Conservation (phyloP, 495 filamentous ascomycete genomes). For the Evansstolkia leycettana region DNA sequence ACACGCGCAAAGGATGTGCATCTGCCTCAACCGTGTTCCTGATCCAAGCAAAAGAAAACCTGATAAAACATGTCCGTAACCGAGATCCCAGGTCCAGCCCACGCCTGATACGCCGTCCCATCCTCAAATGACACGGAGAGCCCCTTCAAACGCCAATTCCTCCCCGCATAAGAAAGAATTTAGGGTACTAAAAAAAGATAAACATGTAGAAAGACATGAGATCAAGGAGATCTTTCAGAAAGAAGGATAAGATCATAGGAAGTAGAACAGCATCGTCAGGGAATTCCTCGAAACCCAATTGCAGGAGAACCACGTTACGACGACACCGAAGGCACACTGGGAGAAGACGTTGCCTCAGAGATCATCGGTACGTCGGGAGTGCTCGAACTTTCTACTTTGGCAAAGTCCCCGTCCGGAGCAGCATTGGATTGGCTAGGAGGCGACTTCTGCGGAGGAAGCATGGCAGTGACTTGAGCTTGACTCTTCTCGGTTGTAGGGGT, state of each 20-base stretch:
- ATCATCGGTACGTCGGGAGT: constrained; percentile 21
- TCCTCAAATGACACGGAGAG: background rate
- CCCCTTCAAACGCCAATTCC: background rate
- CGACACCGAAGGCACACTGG: constrained; percentile 16
- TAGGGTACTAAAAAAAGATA: background rate
- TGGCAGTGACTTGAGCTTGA: constrained; percentile 15
- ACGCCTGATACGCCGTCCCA: background rate
- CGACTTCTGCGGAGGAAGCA: constrained; percentile 14
- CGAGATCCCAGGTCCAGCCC: background rate
- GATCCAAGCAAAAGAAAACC: background rate
- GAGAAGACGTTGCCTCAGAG: constrained; percentile 12
- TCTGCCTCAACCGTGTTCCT: no score
- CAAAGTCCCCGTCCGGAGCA: background rate
- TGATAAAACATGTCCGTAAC: background rate
- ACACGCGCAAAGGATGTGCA: no score
- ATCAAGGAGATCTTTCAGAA: background rate
- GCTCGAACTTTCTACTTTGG: constrained; percentile 10
- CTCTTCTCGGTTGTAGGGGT: constrained; percentile 30
- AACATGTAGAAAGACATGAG: background rate
- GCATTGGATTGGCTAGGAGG: constrained; percentile 8
- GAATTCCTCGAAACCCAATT: no score
- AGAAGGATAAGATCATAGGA: no score
- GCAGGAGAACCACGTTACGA: constrained; percentile 10
- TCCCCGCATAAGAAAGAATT: background rate
- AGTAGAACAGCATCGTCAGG: background rate